phyloP scores from a whole-genome alignment of 1,284 basidiomycete genomes.

The Cerioporus squamosus region DNA sequence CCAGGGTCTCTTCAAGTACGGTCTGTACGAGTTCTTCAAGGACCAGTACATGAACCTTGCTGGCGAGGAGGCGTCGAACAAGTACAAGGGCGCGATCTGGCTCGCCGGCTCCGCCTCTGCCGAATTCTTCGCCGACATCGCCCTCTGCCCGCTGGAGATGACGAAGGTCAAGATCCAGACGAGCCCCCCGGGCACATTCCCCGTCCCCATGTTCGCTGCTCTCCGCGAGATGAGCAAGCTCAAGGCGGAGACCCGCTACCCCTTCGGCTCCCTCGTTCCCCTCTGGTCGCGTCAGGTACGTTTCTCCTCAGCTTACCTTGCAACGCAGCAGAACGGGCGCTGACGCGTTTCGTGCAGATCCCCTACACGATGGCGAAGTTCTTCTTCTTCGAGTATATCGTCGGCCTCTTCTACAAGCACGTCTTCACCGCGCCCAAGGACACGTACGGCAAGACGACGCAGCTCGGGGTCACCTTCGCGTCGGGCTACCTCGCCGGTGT shows the following conservation, averaged over 20 bases:
- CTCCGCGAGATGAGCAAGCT: constrained; percentile 66
- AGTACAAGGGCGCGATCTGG: constrained; percentile 95
- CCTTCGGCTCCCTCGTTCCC: constrained; percentile 80
- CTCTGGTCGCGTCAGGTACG: constrained; percentile 83
- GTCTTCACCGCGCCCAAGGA: constrained; percentile 78
- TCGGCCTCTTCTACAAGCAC: constrained; percentile 75
- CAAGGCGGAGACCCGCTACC: constrained; percentile 73
- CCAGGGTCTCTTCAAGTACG: constrained; percentile 97
- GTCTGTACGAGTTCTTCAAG: constrained; percentile 97
- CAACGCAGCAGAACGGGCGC: background rate
- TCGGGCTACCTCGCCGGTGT: constrained; percentile 86
- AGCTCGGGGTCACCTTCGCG: constrained; percentile 80
- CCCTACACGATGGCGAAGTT: constrained; percentile 91
- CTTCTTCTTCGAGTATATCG: constrained; percentile 85
- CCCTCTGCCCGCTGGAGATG: constrained; percentile 84
- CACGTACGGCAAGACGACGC: constrained; percentile 69
- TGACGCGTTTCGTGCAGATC: constrained; percentile 50
- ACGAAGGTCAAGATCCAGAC: constrained; percentile 88
- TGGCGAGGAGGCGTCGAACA: constrained; percentile 81
- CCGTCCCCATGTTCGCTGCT: constrained; percentile 71
- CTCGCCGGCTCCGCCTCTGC: constrained; percentile 92
- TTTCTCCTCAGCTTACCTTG: background rate
- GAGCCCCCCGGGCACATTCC: constrained; percentile 73
- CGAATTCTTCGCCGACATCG: constrained; percentile 94
- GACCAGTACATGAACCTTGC: constrained; percentile 86